Conservation (phyloP, 768 basidiomycete genomes). For the Fibroporia radiculosa region DNA sequence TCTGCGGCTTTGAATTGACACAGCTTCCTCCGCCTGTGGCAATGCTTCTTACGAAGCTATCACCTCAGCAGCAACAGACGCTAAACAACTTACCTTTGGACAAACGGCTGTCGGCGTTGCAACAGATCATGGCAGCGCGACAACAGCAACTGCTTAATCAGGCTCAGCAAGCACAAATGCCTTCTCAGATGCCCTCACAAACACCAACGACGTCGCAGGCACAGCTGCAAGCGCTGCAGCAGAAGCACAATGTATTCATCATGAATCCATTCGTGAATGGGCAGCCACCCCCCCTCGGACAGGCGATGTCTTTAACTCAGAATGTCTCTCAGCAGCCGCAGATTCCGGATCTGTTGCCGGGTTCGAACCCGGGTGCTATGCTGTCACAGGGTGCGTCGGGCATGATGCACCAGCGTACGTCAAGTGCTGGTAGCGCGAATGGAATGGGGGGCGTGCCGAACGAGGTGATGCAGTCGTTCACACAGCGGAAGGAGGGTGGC, state of each 20-base stretch:
- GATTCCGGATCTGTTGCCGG: conserved; percentile 1
- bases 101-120: conserved; percentile 7
- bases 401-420: conserved; percentile 21
- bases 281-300: conserved; percentile 4
- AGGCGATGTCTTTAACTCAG: not conserved
- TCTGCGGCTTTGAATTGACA: not conserved
- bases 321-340: not conserved
- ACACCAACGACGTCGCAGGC: not conserved
- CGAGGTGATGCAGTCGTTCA: conserved; percentile 41
- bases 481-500: conserved; percentile 31
- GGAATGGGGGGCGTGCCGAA: conserved; percentile 11
- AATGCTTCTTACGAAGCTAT: conserved; percentile 2
- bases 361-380: not conserved
- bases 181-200: conserved; percentile 7
- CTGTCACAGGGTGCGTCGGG: not conserved
- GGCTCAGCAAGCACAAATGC: conserved; percentile 15
- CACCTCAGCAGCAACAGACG: conserved; percentile 7
- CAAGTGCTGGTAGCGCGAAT: conserved; percentile 7
- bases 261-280: conserved; percentile 8
- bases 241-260: not conserved
- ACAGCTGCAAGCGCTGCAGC: conserved; percentile 2
- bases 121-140: conserved; percentile 8
- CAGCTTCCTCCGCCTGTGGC: conserved; percentile 9
- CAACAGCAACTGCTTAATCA: conserved; percentile 15
- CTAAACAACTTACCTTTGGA: conserved; percentile 14